Base-by-base conservation (phyloP, 495 filamentous ascomycete species). In the Podospora conica region DNA sequence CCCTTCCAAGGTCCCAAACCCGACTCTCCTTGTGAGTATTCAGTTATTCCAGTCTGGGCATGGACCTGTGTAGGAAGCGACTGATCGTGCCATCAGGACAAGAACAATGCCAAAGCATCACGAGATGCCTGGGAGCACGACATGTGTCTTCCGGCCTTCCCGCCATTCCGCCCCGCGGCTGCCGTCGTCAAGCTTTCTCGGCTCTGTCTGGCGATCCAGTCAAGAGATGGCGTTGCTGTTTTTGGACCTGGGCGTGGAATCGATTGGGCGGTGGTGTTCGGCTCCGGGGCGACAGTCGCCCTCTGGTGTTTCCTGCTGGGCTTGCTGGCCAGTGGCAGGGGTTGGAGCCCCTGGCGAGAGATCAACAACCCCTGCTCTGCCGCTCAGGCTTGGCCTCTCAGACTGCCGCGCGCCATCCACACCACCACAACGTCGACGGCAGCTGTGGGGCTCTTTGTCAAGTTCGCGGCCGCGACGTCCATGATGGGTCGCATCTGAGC, bases 251-350 rank as follows among this genome's bases (percentile, higher is more conserved):
- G 68, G 48, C 40, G 33, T 55, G 64, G 57, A 71, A 73, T 66
- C 67, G 73, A 75, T 75, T 75, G 63, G 63, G 12, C 55, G 40
- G 54, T 28, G 20, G 29, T 67, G 69, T 62, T 64, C 58, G 59
- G 55, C 21, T 59, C 8, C 15, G 28, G 59, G 22, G 29, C 53
- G 63, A n/a, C 61, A 24, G 27, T 48, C 25, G 29, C 58, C 66
- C 56, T 48, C 25, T 7, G 29, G 48, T 54, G n/a, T 53, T 21
- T 31, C 40, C 65, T 28, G 24, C 24, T 55, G 40, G 54, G 31
- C 9, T 57, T n/a, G n/a, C 25, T 64, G 61, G 53, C 61, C 66
- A 64, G 18, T 68, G 57, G 58, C 66, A 65, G 58, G 66, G 61
- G 58, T 31, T 12, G 2, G 6, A 27, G 21, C 40, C 66, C 62